Conservation (phyloP, 139 green algal genomes). For the Chlorella sp. region DNA sequence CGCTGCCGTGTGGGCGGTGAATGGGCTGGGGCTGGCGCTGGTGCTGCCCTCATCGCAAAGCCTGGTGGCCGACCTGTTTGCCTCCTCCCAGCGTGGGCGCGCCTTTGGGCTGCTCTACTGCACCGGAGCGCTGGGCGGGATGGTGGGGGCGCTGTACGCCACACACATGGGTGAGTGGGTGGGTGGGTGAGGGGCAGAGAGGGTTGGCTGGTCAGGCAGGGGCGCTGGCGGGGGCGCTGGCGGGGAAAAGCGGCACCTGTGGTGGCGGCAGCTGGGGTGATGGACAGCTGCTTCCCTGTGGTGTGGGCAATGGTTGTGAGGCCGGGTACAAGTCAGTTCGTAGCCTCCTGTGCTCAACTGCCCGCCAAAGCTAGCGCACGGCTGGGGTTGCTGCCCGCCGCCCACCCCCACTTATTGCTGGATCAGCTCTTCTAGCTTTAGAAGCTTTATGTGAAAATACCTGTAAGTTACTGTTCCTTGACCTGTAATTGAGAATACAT, state of each 20-base stretch:
- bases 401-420: neutral
- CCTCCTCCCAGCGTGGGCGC: constrained; percentile 46
- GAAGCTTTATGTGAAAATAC: no score
- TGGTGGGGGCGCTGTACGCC: constrained; percentile 69
- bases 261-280: no score
- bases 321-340: no score
- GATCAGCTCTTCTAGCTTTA: no score
- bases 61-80: constrained; percentile 72
- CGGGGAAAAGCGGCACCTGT: no score
- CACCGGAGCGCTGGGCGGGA: constrained; percentile 59
- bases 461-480: no score
- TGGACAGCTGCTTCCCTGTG: no score
- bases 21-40: constrained; percentile 77
- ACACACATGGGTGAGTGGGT: constrained; percentile 69
- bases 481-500: no score
- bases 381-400: neutral
- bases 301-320: no score
- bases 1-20: constrained; percentile 71
- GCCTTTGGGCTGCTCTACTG: constrained; percentile 77
- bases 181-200: neutral
- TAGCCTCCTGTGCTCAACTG: no score
- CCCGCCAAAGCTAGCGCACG: no score
- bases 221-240: no score
- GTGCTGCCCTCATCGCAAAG: constrained; percentile 72
- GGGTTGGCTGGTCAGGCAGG: neutral